Evolutionary conservation across 2,329 filamentous ascomycete species (phyloP).

Genomic region (Coleophoma eucalyptorum): DNA sequence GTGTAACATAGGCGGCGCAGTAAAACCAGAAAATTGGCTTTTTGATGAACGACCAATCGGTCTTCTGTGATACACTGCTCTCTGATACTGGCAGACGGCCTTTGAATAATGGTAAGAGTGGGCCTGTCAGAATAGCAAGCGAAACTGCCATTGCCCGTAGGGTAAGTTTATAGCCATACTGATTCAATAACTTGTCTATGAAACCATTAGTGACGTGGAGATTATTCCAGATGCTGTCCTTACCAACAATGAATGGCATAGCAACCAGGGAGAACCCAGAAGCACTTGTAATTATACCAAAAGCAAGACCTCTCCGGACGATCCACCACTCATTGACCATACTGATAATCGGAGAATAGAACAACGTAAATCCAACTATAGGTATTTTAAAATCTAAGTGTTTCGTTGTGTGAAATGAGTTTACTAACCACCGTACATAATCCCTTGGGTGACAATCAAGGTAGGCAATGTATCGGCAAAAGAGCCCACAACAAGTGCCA

Average conservation of each 20-base stretch:
- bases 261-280: conserved; percentile 46
- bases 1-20: conserved; percentile 39
- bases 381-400: not conserved
- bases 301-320: conserved; percentile 52
- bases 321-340: conserved; percentile 63
- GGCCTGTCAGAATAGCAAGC: conserved; percentile 47
- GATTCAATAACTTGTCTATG: conserved; percentile 40
- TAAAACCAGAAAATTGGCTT: conserved; percentile 44
- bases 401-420: not conserved
- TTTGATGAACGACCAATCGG: conserved; percentile 34
- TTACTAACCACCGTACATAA: conserved; percentile 44
- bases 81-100: conserved; percentile 41
- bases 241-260: conserved; percentile 46
- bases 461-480: conserved; percentile 49
- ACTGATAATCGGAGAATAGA: conserved; percentile 51
- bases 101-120: conserved; percentile 52
- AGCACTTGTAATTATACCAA: conserved; percentile 47
- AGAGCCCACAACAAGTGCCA: conserved; percentile 38
- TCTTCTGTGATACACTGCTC: conserved; percentile 35
- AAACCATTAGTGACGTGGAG: not conserved
- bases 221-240: not conserved
- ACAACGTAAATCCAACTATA: conserved; percentile 46
- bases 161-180: conserved; percentile 49
- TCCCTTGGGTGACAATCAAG: conserved; percentile 56
- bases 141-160: conserved; percentile 49